A percentile compares a stretch with the other conserved stretches of the same genome.
phyloP scores from a whole-genome alignment of 371 early-diverging fungal species.

The Circinella umbellata region DNA sequence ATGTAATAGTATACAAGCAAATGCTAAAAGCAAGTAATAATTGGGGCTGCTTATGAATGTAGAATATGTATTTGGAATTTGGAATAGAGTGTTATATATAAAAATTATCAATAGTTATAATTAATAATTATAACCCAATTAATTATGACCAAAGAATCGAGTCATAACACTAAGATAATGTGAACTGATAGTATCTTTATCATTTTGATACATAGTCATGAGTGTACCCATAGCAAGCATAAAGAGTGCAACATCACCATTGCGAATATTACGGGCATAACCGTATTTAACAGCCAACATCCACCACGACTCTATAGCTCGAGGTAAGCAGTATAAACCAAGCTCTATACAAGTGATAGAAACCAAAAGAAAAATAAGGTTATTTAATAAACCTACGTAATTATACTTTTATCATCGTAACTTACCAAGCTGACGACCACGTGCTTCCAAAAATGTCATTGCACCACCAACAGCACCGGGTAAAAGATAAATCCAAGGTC shows the following conservation, averaged over 20 bases:
- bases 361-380: background rate
- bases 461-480: constrained; percentile 75
- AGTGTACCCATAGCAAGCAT: constrained; percentile 78
- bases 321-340: constrained; percentile 81
- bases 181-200: constrained; percentile 71
- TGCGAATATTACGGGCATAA: constrained; percentile 45
- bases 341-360: constrained; percentile 55
- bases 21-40: no score
- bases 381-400: no score
- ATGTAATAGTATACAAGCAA: no score
- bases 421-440: constrained; percentile 70
- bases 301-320: constrained; percentile 81
- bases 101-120: background rate
- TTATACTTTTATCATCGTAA: no score
- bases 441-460: constrained; percentile 75
- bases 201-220: constrained; percentile 85
- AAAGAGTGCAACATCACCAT: constrained; percentile 70
- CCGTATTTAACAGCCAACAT: constrained; percentile 54
- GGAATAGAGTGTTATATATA: background rate
- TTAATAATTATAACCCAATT: constrained; percentile 14
- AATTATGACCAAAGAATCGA: constrained; percentile 87
- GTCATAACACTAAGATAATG: constrained; percentile 80
- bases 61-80: no score
- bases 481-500: constrained; percentile 53
- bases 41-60: no score